phyloP scores from a whole-genome alignment of 257 asterid species.

The Agastache rugosa region DNA sequence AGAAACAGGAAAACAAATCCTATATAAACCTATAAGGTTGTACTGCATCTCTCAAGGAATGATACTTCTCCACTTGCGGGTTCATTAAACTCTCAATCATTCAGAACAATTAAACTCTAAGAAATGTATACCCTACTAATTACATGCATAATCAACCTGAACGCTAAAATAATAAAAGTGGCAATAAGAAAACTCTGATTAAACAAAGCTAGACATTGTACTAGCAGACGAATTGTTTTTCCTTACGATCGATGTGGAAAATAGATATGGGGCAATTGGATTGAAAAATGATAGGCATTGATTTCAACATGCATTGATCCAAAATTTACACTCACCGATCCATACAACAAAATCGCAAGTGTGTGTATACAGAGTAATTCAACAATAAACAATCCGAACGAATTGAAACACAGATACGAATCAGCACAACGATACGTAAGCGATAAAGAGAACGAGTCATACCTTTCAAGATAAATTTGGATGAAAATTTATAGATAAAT shows the following conservation, averaged over 20 bases:
- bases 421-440: slow-evolving; percentile 28
- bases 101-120: background rate
- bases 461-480: slow-evolving; percentile 37
- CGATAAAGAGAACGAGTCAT: slow-evolving; percentile 1
- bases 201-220: background rate
- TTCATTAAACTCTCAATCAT: slow-evolving; percentile 15
- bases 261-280: slow-evolving; percentile 12
- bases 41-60: background rate
- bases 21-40: background rate
- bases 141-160: slow-evolving; percentile 20
- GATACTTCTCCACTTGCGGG: background rate
- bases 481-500: background rate
- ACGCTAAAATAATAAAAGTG: slow-evolving; percentile 15
- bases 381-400: slow-evolving; percentile 12
- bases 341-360: slow-evolving; percentile 29
- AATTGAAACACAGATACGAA: slow-evolving; percentile 20
- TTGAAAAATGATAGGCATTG: slow-evolving; percentile 27
- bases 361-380: slow-evolving; percentile 7
- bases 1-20: slow-evolving; percentile 13
- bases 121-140: slow-evolving; percentile 20
- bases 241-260: slow-evolving; percentile 1
- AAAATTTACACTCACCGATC: slow-evolving; percentile 28
- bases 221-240: background rate
- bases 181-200: background rate
- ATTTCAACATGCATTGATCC: slow-evolving; percentile 41